A percentile compares a stretch with the other conserved stretches of the same genome.
Conservation (phyloP, 257 asterid genomes). For the Solanum medicagineum region DNA sequence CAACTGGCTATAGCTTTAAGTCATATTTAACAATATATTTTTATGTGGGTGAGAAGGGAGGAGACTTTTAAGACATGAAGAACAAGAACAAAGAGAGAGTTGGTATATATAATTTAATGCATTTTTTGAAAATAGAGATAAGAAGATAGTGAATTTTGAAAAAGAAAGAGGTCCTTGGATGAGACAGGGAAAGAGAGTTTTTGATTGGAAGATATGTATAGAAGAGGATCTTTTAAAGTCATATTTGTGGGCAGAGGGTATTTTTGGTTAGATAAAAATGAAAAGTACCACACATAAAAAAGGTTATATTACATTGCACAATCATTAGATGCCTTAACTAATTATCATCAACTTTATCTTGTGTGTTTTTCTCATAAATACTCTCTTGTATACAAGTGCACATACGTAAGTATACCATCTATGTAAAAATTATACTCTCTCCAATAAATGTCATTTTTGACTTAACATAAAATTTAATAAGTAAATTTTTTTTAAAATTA, state of each 20-base stretch:
- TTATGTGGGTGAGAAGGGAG: background rate
- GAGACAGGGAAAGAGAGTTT: background rate
- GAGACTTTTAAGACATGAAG: background rate
- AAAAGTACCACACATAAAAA: background rate
- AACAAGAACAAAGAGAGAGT: background rate
- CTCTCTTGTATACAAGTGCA: background rate
- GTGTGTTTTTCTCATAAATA: background rate
- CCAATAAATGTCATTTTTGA: too few relatives aligned
- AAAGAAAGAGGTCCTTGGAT: slow-evolving; percentile 16
- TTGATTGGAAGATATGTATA: background rate
- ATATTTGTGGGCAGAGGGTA: slow-evolving; percentile 1
- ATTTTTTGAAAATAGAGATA: background rate
- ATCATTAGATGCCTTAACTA: background rate
- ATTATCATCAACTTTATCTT: background rate
- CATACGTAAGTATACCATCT: background rate
- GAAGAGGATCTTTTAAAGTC: background rate
- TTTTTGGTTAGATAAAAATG: background rate
- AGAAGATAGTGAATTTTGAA: slow-evolving; percentile 7
- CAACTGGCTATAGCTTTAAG: background rate
- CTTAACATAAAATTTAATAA: too few relatives aligned
- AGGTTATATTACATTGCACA: background rate
- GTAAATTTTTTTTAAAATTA: too few relatives aligned
- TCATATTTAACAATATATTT: background rate
- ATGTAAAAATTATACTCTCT: background rate
- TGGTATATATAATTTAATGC: background rate